Conservation (phyloP, 495 filamentous ascomycete genomes). For the Tuber brumale region DNA sequence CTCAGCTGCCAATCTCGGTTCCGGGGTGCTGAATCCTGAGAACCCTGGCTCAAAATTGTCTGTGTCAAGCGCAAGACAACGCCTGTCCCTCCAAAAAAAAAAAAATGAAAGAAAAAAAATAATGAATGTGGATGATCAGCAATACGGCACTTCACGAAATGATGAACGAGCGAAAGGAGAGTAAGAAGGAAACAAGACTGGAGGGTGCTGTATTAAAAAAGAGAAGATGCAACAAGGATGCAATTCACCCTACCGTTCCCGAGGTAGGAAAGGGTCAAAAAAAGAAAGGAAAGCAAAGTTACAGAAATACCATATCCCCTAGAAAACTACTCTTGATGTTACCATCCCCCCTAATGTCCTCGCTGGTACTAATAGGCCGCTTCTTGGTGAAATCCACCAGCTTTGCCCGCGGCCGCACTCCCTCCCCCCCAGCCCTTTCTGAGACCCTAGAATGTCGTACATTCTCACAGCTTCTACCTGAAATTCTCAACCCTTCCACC, state of each 20-base stretch:
- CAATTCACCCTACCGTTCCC: background rate
- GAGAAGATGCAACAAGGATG: background rate
- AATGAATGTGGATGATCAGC: slow-evolving; percentile 6
- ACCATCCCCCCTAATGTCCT: slow-evolving; percentile 25
- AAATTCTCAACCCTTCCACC: slow-evolving; percentile 5
- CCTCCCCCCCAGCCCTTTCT: slow-evolving; percentile 12
- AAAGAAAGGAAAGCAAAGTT: slow-evolving; percentile 8
- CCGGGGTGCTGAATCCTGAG: slow-evolving; percentile 6
- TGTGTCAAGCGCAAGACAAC: background rate
- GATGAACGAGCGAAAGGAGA: slow-evolving; percentile 13
- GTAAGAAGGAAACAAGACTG: background rate
- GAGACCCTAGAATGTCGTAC: slow-evolving; percentile 15
- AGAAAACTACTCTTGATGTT: slow-evolving; percentile 26
- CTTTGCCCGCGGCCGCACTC: slow-evolving; percentile 26
- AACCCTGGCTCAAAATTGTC: slow-evolving; percentile 15
- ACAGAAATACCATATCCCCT: slow-evolving; percentile 31
- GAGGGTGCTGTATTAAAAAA: background rate
- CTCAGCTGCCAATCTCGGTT: slow-evolving; percentile 13
- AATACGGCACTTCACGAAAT: background rate
- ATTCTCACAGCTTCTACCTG: slow-evolving; percentile 26
- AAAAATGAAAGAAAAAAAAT: slow-evolving; percentile 15
- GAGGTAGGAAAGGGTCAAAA: background rate
- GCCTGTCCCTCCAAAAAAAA: slow-evolving; percentile 17
- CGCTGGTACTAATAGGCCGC: slow-evolving; percentile 32
- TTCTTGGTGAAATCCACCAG: slow-evolving; percentile 36